Base-by-base conservation (phyloP, 768 basidiomycete species). In the Kwoniella europaea region DNA sequence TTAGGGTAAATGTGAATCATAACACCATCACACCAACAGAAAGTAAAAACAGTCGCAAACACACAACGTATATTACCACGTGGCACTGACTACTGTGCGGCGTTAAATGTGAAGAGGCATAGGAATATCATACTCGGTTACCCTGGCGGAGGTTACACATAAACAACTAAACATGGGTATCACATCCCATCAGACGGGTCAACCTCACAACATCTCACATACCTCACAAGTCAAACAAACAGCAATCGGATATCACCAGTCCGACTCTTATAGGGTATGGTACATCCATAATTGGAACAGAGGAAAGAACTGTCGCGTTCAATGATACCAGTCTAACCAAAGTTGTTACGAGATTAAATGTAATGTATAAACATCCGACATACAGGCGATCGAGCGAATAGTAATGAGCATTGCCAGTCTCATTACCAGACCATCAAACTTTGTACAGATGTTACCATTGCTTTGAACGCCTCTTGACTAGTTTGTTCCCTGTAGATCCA, bases 41-140 rank as follows among this genome's bases (percentile, higher is more conserved):
- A 53, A 64, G 46, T 18, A 57, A 65, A 65, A 65, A 24, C 64
- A 65, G 64, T 65, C 64, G 64, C 64, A 65, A 50, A 46, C 15
- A 12, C 15, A 56, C 20, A 56, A 20, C n/a, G 27, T 15, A 58
- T 1, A 0, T 16, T 24, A 4, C 57, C 57, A 56, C 54, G 54
- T 56, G 54, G 54, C 57, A 58, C 0, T 1, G 12, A 41, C 27
- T 10, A 24, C 24, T 18, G 20, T 9, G 54, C 24, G 29, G 22
- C 16, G 54, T 55, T 20, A 55, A 55, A 55, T 55, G 24, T 55
- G n/a, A 55, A 55, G n/a, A 24, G 54, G 54, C n/a, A 55, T 55
- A 55, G 54, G 54, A 9, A n/a, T 22, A n/a, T 52, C 50, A 20
- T 52, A 15, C 20, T 52, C 20, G 20, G 20, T 20, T 55, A 55